Evolutionary conservation across 805 yeast species (phyloP).

Genomic region (Citeromyces nyonsensis): DNA sequence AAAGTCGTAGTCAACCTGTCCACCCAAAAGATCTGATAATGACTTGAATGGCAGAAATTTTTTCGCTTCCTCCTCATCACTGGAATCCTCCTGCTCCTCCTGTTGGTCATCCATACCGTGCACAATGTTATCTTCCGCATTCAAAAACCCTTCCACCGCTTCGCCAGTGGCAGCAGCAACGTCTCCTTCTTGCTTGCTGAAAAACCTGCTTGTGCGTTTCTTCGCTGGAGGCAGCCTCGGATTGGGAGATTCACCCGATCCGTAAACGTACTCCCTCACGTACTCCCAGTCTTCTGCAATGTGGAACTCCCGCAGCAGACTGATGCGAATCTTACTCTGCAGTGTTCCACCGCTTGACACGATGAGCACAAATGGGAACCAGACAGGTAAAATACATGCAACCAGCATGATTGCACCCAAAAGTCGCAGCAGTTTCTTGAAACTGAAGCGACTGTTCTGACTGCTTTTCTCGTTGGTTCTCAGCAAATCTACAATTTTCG

Average conservation of each 20-base stretch:
- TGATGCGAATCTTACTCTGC: slow-evolving; percentile 1
- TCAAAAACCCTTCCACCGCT: slow-evolving; percentile 1
- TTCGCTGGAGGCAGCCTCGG: not conserved
- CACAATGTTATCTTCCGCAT: not conserved
- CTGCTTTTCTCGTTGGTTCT: slow-evolving; percentile 11
- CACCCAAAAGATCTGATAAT: too few relatives aligned
- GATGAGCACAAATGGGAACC: slow-evolving; percentile 30
- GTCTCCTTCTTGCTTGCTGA: not conserved
- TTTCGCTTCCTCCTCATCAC: not conserved
- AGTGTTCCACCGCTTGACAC: slow-evolving; percentile 9
- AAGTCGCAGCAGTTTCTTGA: slow-evolving; percentile 7
- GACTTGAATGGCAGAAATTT: not conserved
- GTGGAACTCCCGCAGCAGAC: not conserved
- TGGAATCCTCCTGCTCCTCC: not conserved
- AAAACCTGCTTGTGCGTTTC: not conserved
- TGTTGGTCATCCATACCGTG: not conserved
- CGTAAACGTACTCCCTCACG: too few relatives aligned
- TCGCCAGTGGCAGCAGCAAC: not conserved
- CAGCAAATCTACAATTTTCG: slow-evolving; percentile 36
- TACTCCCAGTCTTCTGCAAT: not conserved
- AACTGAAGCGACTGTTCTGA: not conserved
- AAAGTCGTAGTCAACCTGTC: not conserved
- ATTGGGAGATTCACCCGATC: not conserved
- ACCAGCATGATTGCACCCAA: slow-evolving; percentile 8
- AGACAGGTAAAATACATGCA: slow-evolving; percentile 21